Base-by-base conservation (phyloP, 495 filamentous ascomycete genomes). In the Talaromyces proteolyticus region DNA sequence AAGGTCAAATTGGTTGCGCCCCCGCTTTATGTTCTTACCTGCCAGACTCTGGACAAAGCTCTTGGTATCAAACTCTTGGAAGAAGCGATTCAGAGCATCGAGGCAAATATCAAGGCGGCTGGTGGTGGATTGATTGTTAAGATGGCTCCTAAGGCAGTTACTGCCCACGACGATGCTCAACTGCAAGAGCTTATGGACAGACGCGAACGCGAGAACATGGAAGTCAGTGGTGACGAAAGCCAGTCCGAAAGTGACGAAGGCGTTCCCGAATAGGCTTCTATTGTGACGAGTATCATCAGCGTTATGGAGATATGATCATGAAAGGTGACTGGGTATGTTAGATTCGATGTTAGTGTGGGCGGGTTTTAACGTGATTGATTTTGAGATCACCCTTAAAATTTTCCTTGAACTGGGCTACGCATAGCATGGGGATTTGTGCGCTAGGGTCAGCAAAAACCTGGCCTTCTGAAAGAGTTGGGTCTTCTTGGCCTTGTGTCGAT, bases 131-230 rank as follows among this genome's bases (percentile, higher is more conserved):
- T 90, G 58, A 77, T 85, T 24, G 86, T 94, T 47, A 91, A 88
- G 77, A 97, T 98, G 94, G 92, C 89, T 54, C 93, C 93, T 38
- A 97, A 97, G 82, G 93, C 93, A 14, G 94, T 97, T 51, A 97
- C 92, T 4, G 93, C 97, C 79, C 92, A 89, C 58, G 93, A 98
- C 63, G 93, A 98, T 70, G 93, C 92, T 20, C 90, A 95, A 63
- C 74, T 98, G 57, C 88, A 95, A 68, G 94, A 92, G 41, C 77
- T 98, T 51, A 98, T 98, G 93, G 93, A 97, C 75, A 97, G 96
- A 84, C 84, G 90, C 54, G 93, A 95, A 77, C 85, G 91, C 53
- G 93, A 98, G 80, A 97, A 97, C 73, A 85, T 85, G 66, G 88
- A 96, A 67, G 88, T 98, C 50, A 94, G 89, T 62, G 93, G 93